Conservation (phyloP, 257 asterid species). For the Penstemon newberryi region DNA sequence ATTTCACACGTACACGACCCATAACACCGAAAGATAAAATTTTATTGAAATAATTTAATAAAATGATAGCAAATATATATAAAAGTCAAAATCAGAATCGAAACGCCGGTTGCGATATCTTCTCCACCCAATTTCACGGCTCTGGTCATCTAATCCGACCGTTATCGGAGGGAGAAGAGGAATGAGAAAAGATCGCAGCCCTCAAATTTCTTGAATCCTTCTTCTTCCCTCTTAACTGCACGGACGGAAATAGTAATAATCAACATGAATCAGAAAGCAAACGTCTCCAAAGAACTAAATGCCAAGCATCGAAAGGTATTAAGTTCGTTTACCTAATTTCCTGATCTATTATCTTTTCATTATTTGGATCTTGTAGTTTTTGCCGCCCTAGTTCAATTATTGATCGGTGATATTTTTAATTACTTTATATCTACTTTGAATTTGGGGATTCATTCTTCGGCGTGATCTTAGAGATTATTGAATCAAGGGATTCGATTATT, state of each 20-base stretch:
- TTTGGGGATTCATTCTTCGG: constrained; percentile 5
- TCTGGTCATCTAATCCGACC: constrained; percentile 35
- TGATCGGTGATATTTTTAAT: constrained; percentile 22
- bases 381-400: constrained; percentile 15
- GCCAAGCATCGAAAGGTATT: constrained; percentile 89
- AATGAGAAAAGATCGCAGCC: constrained; percentile 35
- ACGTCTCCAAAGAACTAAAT: constrained; percentile 94
- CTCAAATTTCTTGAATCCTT: constrained; percentile 17
- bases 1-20: neutral
- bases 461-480: constrained; percentile 9
- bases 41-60: neutral
- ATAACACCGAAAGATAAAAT: neutral
- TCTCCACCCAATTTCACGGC: constrained; percentile 31
- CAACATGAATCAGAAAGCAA: constrained; percentile 93
- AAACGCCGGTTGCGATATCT: constrained; percentile 30
- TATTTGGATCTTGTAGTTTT: constrained; percentile 18
- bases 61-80: neutral
- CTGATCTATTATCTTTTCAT: neutral
- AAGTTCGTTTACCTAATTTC: constrained; percentile 7
- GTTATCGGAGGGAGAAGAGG: constrained; percentile 37
- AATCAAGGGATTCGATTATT: constrained; percentile 17
- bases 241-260: constrained; percentile 19
- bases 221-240: constrained; percentile 28
- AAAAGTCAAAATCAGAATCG: constrained; percentile 29
- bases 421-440: neutral